Percentiles rank a stretch among this genome's conserved stretches.
Conservation (phyloP, 768 basidiomycete species). For the Dentipellis fragilis region DNA sequence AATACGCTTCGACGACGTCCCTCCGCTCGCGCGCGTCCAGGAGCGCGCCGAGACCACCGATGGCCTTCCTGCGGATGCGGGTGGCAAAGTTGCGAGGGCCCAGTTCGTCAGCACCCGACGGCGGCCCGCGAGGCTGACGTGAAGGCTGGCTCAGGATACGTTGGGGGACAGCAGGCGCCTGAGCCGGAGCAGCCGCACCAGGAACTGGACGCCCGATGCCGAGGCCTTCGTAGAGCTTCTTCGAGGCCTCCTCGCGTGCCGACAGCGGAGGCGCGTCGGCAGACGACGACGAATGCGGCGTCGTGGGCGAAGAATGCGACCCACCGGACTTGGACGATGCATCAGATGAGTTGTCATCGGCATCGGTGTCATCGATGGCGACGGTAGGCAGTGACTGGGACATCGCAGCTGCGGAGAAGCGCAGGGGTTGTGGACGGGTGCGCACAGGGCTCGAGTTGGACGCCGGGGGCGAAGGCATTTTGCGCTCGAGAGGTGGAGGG, state of each 20-base stretch:
- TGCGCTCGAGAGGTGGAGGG: constrained; percentile 54
- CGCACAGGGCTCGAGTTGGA: constrained; percentile 31
- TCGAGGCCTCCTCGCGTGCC: constrained; percentile 78
- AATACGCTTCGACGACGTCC: constrained; percentile 26
- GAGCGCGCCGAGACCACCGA: constrained; percentile 69
- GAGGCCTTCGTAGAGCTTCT: constrained; percentile 82
- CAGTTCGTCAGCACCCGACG: constrained; percentile 77
- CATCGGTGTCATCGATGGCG: constrained; percentile 16
- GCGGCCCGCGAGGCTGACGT: constrained; percentile 83
- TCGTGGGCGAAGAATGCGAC: constrained; percentile 58
- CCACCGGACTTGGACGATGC: constrained; percentile 46
- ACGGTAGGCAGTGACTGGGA: constrained; percentile 12
- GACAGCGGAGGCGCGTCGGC: constrained; percentile 47
- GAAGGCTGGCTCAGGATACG: constrained; percentile 59
- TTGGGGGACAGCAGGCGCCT: constrained; percentile 28
- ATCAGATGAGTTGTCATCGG: constrained; percentile 18
- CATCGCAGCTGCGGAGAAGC: constrained; percentile 37
- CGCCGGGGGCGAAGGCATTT: constrained; percentile 33
- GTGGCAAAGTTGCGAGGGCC: constrained; percentile 85
- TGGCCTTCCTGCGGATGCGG: constrained; percentile 75
- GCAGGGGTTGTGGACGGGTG: constrained; percentile 48
- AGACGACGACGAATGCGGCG: constrained; percentile 63
- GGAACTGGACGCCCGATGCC: constrained; percentile 64
- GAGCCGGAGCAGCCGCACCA: constrained; percentile 27
- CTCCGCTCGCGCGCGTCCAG: constrained; percentile 76